Evolutionary conservation across 2,329 filamentous ascomycete species (phyloP), one percentile per base, ranked within the genome.

Genomic region (Lithohypha guttulata): DNA sequence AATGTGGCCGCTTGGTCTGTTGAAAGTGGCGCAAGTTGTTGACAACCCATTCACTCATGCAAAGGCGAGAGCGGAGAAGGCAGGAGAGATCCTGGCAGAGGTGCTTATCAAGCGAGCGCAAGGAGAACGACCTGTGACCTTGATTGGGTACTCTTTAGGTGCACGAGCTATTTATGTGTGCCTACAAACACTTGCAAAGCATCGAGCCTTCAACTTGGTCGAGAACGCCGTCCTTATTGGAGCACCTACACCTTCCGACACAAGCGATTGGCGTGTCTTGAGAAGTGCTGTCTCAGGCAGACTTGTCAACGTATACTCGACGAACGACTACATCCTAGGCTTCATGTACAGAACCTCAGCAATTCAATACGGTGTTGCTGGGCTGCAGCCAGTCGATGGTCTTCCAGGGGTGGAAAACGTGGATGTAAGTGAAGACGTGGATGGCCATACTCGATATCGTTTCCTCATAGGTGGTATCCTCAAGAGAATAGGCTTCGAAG

Each of bases 311-410:
- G 84, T 89, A 6, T 94, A 81, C 60, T 89, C 84, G 2, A 77
- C 80, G 37, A 87, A 91, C 44, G 87, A 95, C 59, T 83, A 84
- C 53, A 77, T 95, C 21, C 75, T 95, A 1, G 86, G 77, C 1
- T 89, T 94, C 55, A 66, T 94, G 13, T 94, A 95, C 58, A 77
- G 87, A 30, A 80, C 84, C 2, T 85, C 82, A 27, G 86, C 79
- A 42, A 73, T 93, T 19, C 81, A 91, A 47, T 71, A 83, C 27
- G 87, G 87, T 3, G 75, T 94, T 28, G 86, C 86, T 0, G 89
- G 87, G 0, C 64, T 96, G 1, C 82, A 94, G 55, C 69, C 76
- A 21, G 74, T 93, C 17, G 61, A 76, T 42, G 72, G 55, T 10
- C 55, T 67, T 2, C 49, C 56, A 0, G 60, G 60, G 1, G 56